A percentile compares a stretch with the other conserved stretches of the same genome.
phyloP scores from a whole-genome alignment of 495 filamentous ascomycete species.

The Neurospora sp. region DNA sequence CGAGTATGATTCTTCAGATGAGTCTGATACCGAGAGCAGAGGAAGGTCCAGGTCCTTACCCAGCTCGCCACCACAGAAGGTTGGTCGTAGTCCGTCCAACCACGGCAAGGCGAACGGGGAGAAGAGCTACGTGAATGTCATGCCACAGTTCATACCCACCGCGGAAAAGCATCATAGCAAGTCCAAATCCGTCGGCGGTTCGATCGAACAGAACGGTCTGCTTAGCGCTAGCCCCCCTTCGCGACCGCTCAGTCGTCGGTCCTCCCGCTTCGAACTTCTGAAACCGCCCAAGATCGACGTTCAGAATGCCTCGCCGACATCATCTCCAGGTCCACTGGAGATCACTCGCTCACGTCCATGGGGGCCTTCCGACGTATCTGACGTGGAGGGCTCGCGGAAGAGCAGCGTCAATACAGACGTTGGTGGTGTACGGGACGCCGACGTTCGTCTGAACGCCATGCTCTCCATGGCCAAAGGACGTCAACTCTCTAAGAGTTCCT shows the following conservation, averaged over 20 bases:
- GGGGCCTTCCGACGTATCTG: slow-evolving; percentile 21
- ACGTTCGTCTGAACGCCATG: slow-evolving; percentile 18
- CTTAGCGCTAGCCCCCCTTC: slow-evolving; percentile 14
- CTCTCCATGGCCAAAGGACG: slow-evolving; percentile 9
- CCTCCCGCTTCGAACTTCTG: slow-evolving; percentile 42
- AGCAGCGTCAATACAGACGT: slow-evolving; percentile 8
- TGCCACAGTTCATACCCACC: slow-evolving; percentile 27
- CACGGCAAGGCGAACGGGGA: slow-evolving; percentile 21
- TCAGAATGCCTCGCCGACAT: slow-evolving; percentile 35
- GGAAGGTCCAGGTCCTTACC: slow-evolving; percentile 23
- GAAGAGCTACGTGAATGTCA: slow-evolving; percentile 29
- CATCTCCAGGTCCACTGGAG: slow-evolving; percentile 21
- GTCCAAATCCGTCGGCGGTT: slow-evolving; percentile 1
- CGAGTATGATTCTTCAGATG: slow-evolving; percentile 23
- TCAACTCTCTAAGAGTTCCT: slow-evolving; percentile 17
- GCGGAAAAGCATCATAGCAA: slow-evolving; percentile 6
- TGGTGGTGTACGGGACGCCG: slow-evolving; percentile 10
- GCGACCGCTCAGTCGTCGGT: slow-evolving; percentile 25
- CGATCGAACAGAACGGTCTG: not conserved
- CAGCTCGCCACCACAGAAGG: slow-evolving; percentile 1
- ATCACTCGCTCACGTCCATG: slow-evolving; percentile 3
- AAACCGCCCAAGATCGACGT: slow-evolving; percentile 56
- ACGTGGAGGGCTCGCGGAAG: slow-evolving; percentile 20
- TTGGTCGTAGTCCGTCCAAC: slow-evolving; percentile 6
- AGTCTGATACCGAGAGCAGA: slow-evolving; percentile 29